Evolutionary conservation across 2,329 filamentous ascomycete genomes (phyloP).

Genomic region (Pseudogymnoascus sp.): DNA sequence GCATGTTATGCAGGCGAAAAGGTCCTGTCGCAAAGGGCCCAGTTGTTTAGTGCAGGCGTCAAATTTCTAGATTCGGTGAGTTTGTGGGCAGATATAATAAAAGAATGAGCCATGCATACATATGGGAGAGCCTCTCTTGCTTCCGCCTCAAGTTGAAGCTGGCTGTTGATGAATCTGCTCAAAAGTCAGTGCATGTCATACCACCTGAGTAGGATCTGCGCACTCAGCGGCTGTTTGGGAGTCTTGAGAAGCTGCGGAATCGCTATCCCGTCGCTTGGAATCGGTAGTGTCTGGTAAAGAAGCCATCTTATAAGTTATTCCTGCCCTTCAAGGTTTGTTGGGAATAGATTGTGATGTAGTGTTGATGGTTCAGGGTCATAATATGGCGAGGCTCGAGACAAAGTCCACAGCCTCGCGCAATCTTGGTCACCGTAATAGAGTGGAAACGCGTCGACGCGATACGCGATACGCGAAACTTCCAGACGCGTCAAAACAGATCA

Average conservation of each 20-base stretch:
- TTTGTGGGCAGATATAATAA: background rate
- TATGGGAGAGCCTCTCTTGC: constrained; percentile 92
- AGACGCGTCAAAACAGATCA: constrained; percentile 3
- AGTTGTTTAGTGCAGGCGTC: constrained; percentile 88
- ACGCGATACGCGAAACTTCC: constrained; percentile 8
- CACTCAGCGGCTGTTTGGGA: constrained; percentile 44
- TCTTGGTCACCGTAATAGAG: constrained; percentile 10
- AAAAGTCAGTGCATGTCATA: constrained; percentile 12
- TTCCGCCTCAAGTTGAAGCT: constrained; percentile 87
- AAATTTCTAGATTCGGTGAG: constrained; percentile 58
- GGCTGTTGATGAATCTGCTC: constrained; percentile 72
- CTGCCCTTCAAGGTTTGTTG: background rate
- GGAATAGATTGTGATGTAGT: background rate
- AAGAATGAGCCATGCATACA: constrained; percentile 41
- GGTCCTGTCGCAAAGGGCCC: constrained; percentile 74
- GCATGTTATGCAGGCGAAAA: constrained; percentile 92
- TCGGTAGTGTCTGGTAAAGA: background rate
- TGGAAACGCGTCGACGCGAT: constrained; percentile 2
- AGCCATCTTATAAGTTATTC: background rate
- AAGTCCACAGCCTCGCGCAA: constrained; percentile 1
- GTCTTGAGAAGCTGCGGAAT: constrained; percentile 34
- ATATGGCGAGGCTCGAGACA: constrained; percentile 1
- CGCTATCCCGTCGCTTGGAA: constrained; percentile 5
- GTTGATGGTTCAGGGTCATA: background rate
- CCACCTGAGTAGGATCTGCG: constrained; percentile 14